Base-by-base conservation (phyloP, 2,329 filamentous ascomycete genomes). In the Cladophialophora bantiana region DNA sequence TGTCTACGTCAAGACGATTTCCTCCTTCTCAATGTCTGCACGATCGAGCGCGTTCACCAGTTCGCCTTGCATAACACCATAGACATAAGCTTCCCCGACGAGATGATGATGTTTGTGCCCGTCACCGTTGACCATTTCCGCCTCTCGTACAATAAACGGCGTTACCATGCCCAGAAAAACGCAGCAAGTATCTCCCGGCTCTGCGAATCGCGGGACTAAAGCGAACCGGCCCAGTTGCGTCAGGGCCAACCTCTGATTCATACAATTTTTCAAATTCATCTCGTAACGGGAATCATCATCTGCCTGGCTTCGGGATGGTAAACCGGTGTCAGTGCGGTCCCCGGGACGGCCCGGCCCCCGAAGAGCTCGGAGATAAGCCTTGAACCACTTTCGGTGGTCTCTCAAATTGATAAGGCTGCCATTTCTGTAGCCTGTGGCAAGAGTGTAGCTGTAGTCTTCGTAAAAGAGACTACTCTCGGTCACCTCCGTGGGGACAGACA, bases 381-480 rank as follows among this genome's bases (percentile, higher is more conserved):
- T 1, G 34, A 56, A 56, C 15, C 54, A 36, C 34, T 54, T n/a
- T 54, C 50, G 50, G 34, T 54, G 50, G 7, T 34, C 31, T 9
- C 6, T 20, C 3, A 34, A 13, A 15, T 34, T 13, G 15, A 56
- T 32, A 12, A 26, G 32, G 9, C 9, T 12, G 34, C 13, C 15
- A 38, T 56, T 56, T 31, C 36, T 56, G 32, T 56, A 56, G 54
- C 34, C 54, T 20, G 54, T 56, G 34, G 38, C 54, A 13, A 56
- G 54, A 38, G 54, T 56, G 54, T 56, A 56, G 34, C 15, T 56
- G 54, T 36, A 56, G 34, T 38, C 18, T 5, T 38, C 54, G 34
- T 56, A 31, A 4, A 56, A 10, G 4, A 5, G 54, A 56, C 32
- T 12, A 38, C 18, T 38, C 20, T 35, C 13, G 18, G 54, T 15